Evolutionary conservation across 2,329 filamentous ascomycete species (phyloP).

Genomic region (Beauveria bassiana): DNA sequence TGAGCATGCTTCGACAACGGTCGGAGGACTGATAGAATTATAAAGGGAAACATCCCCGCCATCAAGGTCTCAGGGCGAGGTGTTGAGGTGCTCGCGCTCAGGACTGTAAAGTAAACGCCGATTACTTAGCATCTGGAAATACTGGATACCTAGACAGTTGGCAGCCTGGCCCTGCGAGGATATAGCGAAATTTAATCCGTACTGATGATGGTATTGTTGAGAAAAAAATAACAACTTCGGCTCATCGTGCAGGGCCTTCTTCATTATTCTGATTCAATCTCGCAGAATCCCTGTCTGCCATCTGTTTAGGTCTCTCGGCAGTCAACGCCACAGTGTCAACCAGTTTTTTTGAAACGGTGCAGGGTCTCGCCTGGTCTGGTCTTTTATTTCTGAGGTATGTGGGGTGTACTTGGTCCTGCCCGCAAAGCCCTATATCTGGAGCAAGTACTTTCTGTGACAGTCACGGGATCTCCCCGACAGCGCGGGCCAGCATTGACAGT

Average conservation of each 20-base stretch:
- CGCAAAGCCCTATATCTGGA: neutral
- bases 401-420: too few species aligned
- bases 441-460: neutral
- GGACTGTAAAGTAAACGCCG: too few species aligned
- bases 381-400: too few species aligned
- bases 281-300: neutral
- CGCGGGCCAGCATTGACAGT: neutral
- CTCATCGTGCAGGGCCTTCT: neutral
- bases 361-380: neutral
- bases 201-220: neutral
- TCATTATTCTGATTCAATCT: neutral
- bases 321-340: conserved; percentile 3
- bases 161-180: too few species aligned
- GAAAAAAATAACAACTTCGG: neutral
- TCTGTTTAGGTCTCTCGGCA: neutral
- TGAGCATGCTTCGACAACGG: too few species aligned
- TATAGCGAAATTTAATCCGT: too few species aligned
- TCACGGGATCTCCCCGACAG: neutral
- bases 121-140: too few species aligned
- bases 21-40: too few species aligned
- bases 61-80: too few species aligned
- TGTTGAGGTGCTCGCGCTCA: too few species aligned
- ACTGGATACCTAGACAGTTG: too few species aligned
- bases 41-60: too few species aligned
- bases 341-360: conserved; percentile 1